A percentile compares a stretch with the other conserved stretches of the same genome.
Conservation (phyloP, 2,329 filamentous ascomycete species). For the Calonectria crousiana region DNA sequence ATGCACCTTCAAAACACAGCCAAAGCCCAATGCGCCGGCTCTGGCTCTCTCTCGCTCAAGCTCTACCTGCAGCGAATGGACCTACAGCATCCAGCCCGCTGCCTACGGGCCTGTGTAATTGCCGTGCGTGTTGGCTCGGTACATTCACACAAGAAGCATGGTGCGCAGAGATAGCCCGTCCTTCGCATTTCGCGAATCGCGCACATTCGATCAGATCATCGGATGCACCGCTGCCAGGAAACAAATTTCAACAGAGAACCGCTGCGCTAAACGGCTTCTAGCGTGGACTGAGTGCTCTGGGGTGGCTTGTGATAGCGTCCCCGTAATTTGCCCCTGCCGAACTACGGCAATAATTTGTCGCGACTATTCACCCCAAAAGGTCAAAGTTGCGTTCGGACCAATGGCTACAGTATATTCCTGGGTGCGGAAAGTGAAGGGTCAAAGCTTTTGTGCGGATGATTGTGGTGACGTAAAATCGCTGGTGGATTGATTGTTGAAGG, state of each 20-base stretch:
- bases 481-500: neutral
- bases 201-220: neutral
- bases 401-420: neutral
- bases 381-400: neutral
- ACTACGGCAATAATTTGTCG: neutral
- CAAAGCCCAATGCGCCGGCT: neutral
- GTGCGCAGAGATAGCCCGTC: neutral
- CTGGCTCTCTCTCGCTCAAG: neutral
- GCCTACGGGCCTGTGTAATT: neutral
- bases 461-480: neutral
- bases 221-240: neutral
- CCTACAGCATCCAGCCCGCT: neutral
- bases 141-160: neutral
- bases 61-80: neutral
- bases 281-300: neutral
- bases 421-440: neutral
- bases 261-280: neutral
- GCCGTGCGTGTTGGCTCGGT: neutral
- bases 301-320: neutral
- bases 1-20: neutral
- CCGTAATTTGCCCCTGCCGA: neutral
- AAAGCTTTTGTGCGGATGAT: neutral
- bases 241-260: neutral
- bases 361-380: neutral
- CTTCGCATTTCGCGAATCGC: neutral